Conservation (phyloP, 495 filamentous ascomycete genomes). For the Daldinia caldariorum region DNA sequence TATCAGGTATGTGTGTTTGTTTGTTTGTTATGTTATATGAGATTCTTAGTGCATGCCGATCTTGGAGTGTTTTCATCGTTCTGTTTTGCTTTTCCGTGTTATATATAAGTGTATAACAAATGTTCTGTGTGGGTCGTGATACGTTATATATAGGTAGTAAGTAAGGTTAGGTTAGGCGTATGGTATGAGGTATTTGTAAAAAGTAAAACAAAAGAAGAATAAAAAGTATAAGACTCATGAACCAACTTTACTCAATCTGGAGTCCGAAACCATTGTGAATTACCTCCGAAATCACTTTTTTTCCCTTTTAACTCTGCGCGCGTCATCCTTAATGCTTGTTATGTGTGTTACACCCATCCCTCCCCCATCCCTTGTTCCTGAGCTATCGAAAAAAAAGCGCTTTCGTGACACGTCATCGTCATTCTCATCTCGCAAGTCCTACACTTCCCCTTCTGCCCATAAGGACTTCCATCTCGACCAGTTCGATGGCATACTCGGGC, state of each 20-base stretch:
- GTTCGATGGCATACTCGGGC: constrained; percentile 47
- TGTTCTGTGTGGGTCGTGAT: neutral
- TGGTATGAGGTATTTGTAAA: too few species aligned
- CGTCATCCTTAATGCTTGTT: neutral
- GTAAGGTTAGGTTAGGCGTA: too few species aligned
- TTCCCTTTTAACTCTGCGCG: neutral
- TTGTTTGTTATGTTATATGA: neutral
- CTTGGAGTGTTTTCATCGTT: constrained; percentile 5
- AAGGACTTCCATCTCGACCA: constrained; percentile 45
- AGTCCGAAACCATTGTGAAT: neutral
- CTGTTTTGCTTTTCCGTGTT: neutral
- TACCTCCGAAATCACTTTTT: neutral
- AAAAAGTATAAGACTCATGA: neutral
- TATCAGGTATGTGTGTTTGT: too few species aligned
- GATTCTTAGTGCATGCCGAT: neutral
- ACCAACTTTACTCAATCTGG: constrained; percentile 4
- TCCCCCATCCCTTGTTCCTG: neutral
- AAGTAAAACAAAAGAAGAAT: too few species aligned
- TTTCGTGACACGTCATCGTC: constrained; percentile 22
- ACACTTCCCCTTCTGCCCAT: constrained; percentile 46
- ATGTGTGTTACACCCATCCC: neutral
- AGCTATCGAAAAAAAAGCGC: constrained; percentile 4
- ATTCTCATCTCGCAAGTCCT: constrained; percentile 33
- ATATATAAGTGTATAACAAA: neutral
- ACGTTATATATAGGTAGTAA: neutral